Base-by-base conservation (phyloP, 164 flowering plant genomes). In the Chloranthus sessilifolius region DNA sequence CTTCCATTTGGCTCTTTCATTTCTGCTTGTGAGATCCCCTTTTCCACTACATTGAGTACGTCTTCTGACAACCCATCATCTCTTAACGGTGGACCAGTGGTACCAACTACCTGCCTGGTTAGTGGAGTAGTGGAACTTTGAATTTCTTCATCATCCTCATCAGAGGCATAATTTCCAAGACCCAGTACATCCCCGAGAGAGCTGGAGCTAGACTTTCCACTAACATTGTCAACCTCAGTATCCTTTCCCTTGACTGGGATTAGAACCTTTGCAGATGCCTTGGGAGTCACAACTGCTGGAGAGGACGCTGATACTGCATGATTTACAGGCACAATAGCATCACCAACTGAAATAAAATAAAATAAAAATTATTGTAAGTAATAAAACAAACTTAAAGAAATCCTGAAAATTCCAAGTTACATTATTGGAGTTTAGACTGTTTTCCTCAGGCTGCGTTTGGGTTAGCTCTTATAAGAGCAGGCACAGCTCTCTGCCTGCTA, bases 91-190 rank as follows among this genome's bases (percentile, higher is more conserved):
- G 17, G 55, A 47, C 53, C 42, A 56, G 23, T 19, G 30, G 39
- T 11, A 10, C 36, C 30, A 45, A 52, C 29, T 29, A 17, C 53
- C 40, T 48, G 52, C 47, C 40, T 56, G 45, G 62, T 39, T 26
- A 26, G 42, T 41, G 53, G 57, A 39, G 47, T 10, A 23, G 34
- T 62, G 34, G 78, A 58, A 62, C 71, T 73, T 52, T 58, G 60
- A 36, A 38, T 50, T 52, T 78, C 83, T 22, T 73, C 79, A 47
- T 71, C 77, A 4, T 60, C 81, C 17, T 84, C 94, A 43, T 81
- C 98, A 58, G 95, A 84, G 37, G 82, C 88, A 78, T 94, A 94
- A 61, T 61, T 92, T 61, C 58, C 85, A 53, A 94, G 95, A 36
- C 99, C 99, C 52, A 89, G 64, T 34, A 94, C 62, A 71, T 74